Evolutionary conservation across 2,329 filamentous ascomycete species (phyloP), one percentile per base, ranked within the genome.

Genomic region (Rhinocladiella similis): DNA sequence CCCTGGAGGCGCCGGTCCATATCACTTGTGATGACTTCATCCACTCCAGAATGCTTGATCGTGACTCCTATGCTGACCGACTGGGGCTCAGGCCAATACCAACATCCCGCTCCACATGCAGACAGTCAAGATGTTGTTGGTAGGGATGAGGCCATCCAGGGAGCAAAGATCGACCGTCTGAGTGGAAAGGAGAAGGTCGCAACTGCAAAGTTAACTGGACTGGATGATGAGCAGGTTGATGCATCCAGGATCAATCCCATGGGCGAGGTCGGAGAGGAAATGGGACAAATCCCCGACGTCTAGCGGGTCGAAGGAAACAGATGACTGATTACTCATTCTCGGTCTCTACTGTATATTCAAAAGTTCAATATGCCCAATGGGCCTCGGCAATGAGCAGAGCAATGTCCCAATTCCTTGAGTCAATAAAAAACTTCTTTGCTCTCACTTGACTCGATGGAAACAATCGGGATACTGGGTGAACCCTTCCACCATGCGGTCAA

Each of bases 191-290:
- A 39, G 25, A 25, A 46, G 27, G 38, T 14, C 29, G 13, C 41
- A 16, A 27, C 22, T 22, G 29, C 39, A 46, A 50, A 49, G 35
- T 39, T 25, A 18, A 16, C 53, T 19, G 65, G 65, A 1, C 54
- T 67, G 7, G 66, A 68, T 48, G 63, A 66, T 25, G 66, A 67
- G 53, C 53, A 36, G 4, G 57, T 68, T 16, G 65, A 67, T 45
- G 38, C 38, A 5, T 25, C 59, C 13, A 58, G 66, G 22, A 67
- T 67, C 50, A 33, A 50, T 5, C 65, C 65, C 3, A 14, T 64
- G 47, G 63, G 72, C 63, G 43, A 69, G 66, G 61, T 70, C 47
- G 68, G 72, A 71, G 54, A 75, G 63, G 50, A 75, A 51, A 19
- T 22, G 33, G 25, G 20, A 18, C n/a, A 33, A 50, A 12, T 10